Percentiles rank a stretch among this genome's conserved stretches.
Evolutionary conservation across 1,139 yeast species (phyloP).

Genomic region (Magnusiomyces ingens): DNA sequence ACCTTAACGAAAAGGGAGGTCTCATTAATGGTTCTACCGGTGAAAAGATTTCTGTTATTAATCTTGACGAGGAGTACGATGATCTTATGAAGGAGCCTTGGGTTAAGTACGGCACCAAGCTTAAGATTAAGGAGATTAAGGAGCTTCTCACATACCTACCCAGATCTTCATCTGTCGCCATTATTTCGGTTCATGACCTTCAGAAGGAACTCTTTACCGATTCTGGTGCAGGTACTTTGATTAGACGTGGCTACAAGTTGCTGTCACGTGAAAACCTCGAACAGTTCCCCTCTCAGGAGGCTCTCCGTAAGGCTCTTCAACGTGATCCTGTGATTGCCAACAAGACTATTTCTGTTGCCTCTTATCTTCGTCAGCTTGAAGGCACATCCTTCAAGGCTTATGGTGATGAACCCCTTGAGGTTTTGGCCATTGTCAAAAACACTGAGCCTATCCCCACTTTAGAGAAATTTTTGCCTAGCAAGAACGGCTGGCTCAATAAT

Average conservation of each 20-base stretch:
- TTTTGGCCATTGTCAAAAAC: constrained; percentile 69
- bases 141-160: constrained; percentile 91
- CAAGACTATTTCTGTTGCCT: constrained; percentile 46
- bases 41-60: constrained; percentile 82
- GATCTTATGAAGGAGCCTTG: constrained; percentile 85
- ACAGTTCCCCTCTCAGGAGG: constrained; percentile 67
- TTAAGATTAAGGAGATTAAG: constrained; percentile 92
- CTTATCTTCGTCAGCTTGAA: constrained; percentile 71
- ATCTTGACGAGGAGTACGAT: constrained; percentile 93
- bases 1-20: constrained; percentile 96
- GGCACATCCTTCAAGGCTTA: constrained; percentile 60
- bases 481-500: constrained; percentile 94
- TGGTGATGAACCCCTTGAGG: constrained; percentile 95
- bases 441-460: constrained; percentile 54
- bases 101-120: constrained; percentile 98
- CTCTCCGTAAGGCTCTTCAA: constrained; percentile 66
- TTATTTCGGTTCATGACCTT: constrained; percentile 86
- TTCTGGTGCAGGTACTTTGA: constrained; percentile 97
- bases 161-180: constrained; percentile 95
- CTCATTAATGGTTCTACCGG: constrained; percentile 88
- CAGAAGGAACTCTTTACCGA: constrained; percentile 97
- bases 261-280: constrained; percentile 56
- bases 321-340: constrained; percentile 70
- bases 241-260: constrained; percentile 93
- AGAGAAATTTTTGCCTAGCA: constrained; percentile 81